phyloP scores from a whole-genome alignment of 768 basidiomycete genomes.

The Suillus tomentosus region DNA sequence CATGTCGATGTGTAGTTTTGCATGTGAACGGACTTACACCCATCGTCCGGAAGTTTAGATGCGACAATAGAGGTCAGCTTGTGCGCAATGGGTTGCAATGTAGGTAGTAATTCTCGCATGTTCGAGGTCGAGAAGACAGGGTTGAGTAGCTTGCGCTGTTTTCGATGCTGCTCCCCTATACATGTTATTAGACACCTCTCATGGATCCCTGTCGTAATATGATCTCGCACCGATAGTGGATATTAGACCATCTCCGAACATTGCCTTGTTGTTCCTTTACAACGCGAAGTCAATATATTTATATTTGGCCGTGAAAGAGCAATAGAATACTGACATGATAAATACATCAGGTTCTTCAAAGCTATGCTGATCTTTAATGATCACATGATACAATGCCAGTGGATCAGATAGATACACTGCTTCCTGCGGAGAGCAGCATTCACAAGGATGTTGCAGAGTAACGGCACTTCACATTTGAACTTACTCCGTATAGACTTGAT shows the following conservation, averaged over 20 bases:
- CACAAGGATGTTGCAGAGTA: constrained; percentile 10
- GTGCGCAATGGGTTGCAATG: constrained; percentile 3
- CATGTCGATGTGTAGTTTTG: not conserved
- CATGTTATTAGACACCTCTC: not conserved
- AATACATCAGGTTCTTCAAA: constrained; percentile 51
- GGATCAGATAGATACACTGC: constrained; percentile 48
- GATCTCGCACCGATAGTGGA: constrained; percentile 20
- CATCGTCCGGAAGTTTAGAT: not conserved
- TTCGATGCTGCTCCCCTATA: constrained; percentile 43
- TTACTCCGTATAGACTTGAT: not conserved
- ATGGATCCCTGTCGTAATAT: constrained; percentile 21
- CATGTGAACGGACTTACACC: constrained; percentile 6
- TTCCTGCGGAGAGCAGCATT: not conserved
- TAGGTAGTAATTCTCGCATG: constrained; percentile 37
- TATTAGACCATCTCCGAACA: constrained; percentile 51
- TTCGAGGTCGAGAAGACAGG: constrained; percentile 45
- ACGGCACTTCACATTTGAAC: constrained; percentile 14
- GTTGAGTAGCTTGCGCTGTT: constrained; percentile 46
- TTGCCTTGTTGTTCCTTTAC: constrained; percentile 43
- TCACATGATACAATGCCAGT: constrained; percentile 46
- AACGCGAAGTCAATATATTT: not conserved
- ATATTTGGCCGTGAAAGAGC: not conserved
- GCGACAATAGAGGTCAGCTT: not conserved
- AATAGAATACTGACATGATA: constrained; percentile 38
- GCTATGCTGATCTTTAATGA: constrained; percentile 49